A percentile compares a stretch with the other conserved stretches of the same genome.
These are phyloP conservation scores for Aspergillus campestris DNA, from an alignment of 495 filamentous ascomycete species.

Conservation along the genomic window DNA sequence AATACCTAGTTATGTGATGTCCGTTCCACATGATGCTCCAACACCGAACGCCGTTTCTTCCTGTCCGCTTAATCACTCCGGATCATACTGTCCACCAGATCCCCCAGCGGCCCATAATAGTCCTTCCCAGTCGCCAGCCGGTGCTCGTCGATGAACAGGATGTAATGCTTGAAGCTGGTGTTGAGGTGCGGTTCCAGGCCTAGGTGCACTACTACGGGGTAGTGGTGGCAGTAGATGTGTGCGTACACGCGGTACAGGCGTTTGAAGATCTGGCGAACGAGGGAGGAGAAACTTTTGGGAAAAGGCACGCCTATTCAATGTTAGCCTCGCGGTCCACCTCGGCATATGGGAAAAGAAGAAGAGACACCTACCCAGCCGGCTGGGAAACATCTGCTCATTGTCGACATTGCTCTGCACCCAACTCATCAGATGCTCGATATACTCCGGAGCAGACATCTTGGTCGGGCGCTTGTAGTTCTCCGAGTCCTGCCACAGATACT, in stretches of 20 bases:
- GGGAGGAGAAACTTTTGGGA: conserved; percentile 79
- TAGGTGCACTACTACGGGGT: conserved; percentile 89
- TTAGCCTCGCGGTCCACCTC: conserved; percentile 7
- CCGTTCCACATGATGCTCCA: not conserved
- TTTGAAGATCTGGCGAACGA: conserved; percentile 93
- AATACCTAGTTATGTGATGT: not conserved
- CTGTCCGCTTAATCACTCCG: conserved; percentile 61
- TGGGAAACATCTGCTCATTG: conserved; percentile 91
- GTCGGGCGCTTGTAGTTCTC: conserved; percentile 91
- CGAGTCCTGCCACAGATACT: conserved; percentile 97
- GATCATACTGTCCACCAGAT: conserved; percentile 95
- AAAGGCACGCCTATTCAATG: conserved; percentile 70
- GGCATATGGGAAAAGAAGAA: not conserved
- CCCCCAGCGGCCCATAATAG: conserved; percentile 94
- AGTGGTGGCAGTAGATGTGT: conserved; percentile 99
- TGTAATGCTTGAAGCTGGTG: conserved; percentile 99
- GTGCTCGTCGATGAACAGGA: conserved; percentile 93
- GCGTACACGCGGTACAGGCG: conserved; percentile 97
- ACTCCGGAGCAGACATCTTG: conserved; percentile 94
- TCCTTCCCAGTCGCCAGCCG: conserved; percentile 83
- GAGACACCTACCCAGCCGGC: conserved; percentile 61
- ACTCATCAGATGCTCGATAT: conserved; percentile 94
- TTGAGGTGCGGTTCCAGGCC: conserved; percentile 96
- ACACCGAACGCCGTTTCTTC: not conserved
- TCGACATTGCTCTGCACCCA: conserved; percentile 96